Evolutionary conservation across 768 basidiomycete species (phyloP), one percentile per base, ranked within the genome.

Genomic region (Boletus edulis): DNA sequence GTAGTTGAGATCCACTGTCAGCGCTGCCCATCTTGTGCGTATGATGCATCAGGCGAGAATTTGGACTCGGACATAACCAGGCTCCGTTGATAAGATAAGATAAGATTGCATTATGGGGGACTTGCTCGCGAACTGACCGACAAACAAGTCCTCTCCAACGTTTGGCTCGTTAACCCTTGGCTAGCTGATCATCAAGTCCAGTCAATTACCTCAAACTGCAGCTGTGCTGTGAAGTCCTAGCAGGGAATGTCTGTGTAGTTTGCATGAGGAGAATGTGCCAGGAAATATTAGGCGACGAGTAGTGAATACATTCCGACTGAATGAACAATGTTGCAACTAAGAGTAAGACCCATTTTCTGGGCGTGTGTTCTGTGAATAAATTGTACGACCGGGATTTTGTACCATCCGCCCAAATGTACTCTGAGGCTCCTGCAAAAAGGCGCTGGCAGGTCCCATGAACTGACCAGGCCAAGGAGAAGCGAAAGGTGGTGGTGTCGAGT

Each of bases 321-420:
- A 53, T 49, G 55, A 37, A 56, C 31, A 34, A 48, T n/a, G 51
- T 18, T 50, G 50, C 38, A 52, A 46, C 55, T 59, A 71, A 53
- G 62, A 61, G 45, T 61, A 69, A 35, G 67, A 56, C 27, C 66
- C 65, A 17, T 62, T 69, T 54, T 76, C 76, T 46, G 72, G 66
- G 54, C 67, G 71, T 40, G 75, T 67, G 43, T 72, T 71, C 61
- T 83, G 82, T 43, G 83, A 81, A 67, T 85, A 85, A 57, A 85
- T 84, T 31, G 84, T 86, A 60, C 83, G 82, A 53, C 83, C 84
- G 3, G 81, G 76, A 54, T 81, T 82, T 63, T 78, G 76, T 54
- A 42, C 71, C 59, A 62, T 58, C 51, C 72, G 73, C 40, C 74
- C 74, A 63, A 80, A 78, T 6, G 77, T 5, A 53, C 12, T 52